A percentile compares a stretch with the other conserved stretches of the same genome.
These are phyloP conservation scores for Diaporthe sp. DNA, from an alignment of 2,329 filamentous ascomycete genomes.

Conservation along the genomic window DNA sequence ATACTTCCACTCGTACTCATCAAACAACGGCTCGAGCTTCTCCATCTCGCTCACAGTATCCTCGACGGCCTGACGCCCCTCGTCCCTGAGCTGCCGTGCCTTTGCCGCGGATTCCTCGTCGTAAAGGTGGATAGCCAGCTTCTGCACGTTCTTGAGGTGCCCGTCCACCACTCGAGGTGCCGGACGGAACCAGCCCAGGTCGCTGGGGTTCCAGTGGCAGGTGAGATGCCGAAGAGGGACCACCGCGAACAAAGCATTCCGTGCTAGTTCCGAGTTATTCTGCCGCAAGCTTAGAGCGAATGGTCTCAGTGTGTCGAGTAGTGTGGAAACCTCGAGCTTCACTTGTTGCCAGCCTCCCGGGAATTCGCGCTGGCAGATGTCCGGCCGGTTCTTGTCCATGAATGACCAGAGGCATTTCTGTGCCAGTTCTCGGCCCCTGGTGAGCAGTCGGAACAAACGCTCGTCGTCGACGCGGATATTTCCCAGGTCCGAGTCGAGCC, in stretches of 20 bases:
- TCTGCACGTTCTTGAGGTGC: neutral
- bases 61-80: neutral
- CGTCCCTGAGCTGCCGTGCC: neutral
- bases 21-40: neutral
- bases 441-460: neutral
- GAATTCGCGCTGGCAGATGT: rapidly evolving
- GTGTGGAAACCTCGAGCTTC: neutral
- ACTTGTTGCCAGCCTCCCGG: neutral
- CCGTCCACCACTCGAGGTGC: rapidly evolving
- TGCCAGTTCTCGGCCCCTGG: neutral
- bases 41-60: neutral
- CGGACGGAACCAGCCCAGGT: rapidly evolving
- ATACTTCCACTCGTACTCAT: neutral
- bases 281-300: too few relatives aligned
- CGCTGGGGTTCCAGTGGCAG: neutral
- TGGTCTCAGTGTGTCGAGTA: too few relatives aligned
- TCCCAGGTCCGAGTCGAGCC: neutral
- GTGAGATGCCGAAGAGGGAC: neutral
- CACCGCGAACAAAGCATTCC: neutral
- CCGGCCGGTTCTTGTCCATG: neutral
- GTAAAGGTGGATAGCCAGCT: neutral
- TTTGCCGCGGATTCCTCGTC: neutral
- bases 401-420: neutral
- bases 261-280: too few relatives aligned
- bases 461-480: neutral